These are phyloP conservation scores for Durusdinium trenchii DNA, from an alignment of 73 alveolate species.

Conservation along the genomic window DNA sequence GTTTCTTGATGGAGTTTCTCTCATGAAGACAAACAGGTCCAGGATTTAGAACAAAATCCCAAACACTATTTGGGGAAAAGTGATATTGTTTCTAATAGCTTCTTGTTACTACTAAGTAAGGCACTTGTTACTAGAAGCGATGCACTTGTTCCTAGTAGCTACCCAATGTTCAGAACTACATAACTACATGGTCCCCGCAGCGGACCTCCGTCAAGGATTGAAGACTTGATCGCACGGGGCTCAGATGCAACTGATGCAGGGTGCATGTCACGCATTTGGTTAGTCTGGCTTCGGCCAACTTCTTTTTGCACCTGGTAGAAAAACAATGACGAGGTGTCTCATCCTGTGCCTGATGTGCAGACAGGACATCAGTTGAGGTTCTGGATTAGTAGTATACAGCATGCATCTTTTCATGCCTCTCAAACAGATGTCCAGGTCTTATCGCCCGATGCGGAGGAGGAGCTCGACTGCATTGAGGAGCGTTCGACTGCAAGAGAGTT, in stretches of 20 bases:
- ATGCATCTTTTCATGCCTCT: no score
- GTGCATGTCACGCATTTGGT: no score
- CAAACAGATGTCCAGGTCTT: neutral
- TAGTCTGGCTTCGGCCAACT: neutral
- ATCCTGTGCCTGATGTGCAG: no score
- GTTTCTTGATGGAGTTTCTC: no score
- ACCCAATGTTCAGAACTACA: neutral
- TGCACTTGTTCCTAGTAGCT: neutral
- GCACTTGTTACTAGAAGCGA: neutral
- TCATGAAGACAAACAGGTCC: no score
- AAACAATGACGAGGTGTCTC: no score
- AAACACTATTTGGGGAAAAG: no score
- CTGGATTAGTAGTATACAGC: no score
- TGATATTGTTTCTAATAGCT: neutral
- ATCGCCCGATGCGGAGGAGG: constrained; percentile 58
- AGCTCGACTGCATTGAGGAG: constrained; percentile 29
- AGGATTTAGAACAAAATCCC: neutral
- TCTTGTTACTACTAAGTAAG: neutral
- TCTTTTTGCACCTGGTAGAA: neutral
- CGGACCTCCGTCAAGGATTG: neutral
- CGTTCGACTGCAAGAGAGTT: no score
- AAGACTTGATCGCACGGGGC: constrained; percentile 20
- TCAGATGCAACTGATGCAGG: no score
- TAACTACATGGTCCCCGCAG: neutral
- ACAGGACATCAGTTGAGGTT: no score